Conservation (phyloP, 495 filamentous ascomycete species). For the Achaetomiella virescens region DNA sequence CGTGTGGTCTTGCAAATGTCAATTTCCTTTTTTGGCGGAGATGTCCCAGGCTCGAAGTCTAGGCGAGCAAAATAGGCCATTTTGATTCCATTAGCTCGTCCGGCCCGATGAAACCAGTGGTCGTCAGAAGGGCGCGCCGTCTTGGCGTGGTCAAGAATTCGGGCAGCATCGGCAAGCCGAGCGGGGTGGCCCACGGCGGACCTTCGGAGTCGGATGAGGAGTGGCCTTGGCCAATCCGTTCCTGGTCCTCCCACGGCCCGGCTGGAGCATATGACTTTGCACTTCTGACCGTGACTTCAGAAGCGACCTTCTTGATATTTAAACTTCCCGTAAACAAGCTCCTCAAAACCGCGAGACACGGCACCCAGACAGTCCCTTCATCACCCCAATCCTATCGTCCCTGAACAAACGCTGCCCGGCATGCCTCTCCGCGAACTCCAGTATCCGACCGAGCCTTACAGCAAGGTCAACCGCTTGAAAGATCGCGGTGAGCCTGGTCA, state of each 20-base stretch:
- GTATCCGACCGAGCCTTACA: conserved; percentile 61
- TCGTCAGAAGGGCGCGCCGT: conserved; percentile 8
- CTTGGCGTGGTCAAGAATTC: not conserved
- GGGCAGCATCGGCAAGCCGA: conserved; percentile 8
- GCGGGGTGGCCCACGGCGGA: not conserved
- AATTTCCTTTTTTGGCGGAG: no score
- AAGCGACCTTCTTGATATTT: no score
- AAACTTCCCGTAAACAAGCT: not conserved
- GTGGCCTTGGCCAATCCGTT: not conserved
- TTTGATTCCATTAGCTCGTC: no score
- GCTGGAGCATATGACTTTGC: not conserved
- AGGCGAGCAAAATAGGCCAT: no score
- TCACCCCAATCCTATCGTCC: not conserved
- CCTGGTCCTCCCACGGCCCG: not conserved
- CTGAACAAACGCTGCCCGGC: conserved; percentile 9
- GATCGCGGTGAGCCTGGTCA: conserved; percentile 49
- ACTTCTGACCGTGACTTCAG: no score
- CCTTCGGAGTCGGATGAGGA: not conserved
- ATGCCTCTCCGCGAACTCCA: conserved; percentile 50
- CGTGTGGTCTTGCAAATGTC: not conserved
- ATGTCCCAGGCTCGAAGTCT: no score
- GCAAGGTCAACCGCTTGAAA: conserved; percentile 67
- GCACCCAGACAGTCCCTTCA: not conserved
- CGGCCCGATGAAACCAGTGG: not conserved
- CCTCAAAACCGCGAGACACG: not conserved